A percentile compares a stretch with the other conserved stretches of the same genome.
These are phyloP conservation scores for Pichia sp. DNA, from an alignment of 1,139 yeast species.

Conservation along the genomic window DNA sequence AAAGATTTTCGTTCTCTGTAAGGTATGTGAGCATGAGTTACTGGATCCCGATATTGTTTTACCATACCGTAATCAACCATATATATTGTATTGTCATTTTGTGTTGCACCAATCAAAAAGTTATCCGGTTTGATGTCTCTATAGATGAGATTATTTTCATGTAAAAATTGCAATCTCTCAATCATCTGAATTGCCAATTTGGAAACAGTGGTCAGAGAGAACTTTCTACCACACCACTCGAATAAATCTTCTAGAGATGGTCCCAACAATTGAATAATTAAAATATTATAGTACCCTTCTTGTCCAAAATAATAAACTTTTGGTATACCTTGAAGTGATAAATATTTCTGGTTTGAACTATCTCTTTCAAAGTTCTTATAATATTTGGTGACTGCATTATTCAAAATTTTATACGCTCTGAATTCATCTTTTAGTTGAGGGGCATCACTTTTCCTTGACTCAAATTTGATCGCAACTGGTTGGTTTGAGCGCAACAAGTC, in stretches of 20 bases:
- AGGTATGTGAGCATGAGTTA: conserved; percentile 92
- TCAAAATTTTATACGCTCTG: conserved; percentile 81
- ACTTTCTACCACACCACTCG: conserved; percentile 75
- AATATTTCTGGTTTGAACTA: conserved; percentile 9
- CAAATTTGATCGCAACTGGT: conserved; percentile 69
- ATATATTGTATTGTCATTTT: conserved; percentile 59
- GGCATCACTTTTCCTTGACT: conserved; percentile 93
- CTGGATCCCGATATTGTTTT: conserved; percentile 91
- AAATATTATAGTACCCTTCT: conserved; percentile 68
- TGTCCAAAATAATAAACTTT: conserved; percentile 87
- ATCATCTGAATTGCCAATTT: conserved; percentile 75
- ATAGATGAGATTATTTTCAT: conserved; percentile 61
- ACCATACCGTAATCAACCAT: conserved; percentile 95
- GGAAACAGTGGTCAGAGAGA: conserved; percentile 61
- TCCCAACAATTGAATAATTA: conserved; percentile 66
- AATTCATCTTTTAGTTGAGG: conserved; percentile 96
- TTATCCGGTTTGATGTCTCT: conserved; percentile 76
- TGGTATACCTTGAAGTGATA: conserved; percentile 62
- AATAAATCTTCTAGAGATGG: conserved; percentile 73
- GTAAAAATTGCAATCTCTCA: conserved; percentile 54
- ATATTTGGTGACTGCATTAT: conserved; percentile 35
- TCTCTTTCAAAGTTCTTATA: conserved; percentile 14
- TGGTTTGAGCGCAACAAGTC: conserved; percentile 65
- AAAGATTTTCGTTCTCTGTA: conserved; percentile 73
- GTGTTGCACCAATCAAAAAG: conserved; percentile 59